Conservation (phyloP, 1,284 basidiomycete species). For the Dichomitus squalens region DNA sequence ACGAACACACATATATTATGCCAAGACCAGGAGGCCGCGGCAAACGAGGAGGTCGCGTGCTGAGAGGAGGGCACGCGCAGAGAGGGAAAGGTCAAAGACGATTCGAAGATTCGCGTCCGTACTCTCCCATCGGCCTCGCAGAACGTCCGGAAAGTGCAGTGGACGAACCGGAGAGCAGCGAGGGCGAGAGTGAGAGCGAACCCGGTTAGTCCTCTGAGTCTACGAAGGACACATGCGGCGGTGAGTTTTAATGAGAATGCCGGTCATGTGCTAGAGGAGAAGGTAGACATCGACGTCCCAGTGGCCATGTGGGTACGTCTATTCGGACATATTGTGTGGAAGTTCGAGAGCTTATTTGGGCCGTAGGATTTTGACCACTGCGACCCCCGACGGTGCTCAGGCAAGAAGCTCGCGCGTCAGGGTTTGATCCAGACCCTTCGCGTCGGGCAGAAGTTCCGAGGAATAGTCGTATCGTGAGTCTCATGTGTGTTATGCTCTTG, state of each 20-base stretch:
- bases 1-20: slow-evolving; percentile 3
- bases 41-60: slow-evolving; percentile 16
- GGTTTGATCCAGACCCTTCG: slow-evolving; percentile 85
- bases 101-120: slow-evolving; percentile 37
- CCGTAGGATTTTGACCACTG: slow-evolving; percentile 94
- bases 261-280: slow-evolving; percentile 15
- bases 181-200: slow-evolving; percentile 10
- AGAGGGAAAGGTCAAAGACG: slow-evolving; percentile 20
- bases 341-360: neutral
- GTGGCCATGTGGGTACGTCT: slow-evolving; percentile 88
- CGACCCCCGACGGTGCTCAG: slow-evolving; percentile 92
- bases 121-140: slow-evolving; percentile 34
- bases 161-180: slow-evolving; percentile 8
- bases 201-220: slow-evolving; percentile 11
- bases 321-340: neutral
- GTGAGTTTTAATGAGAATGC: neutral
- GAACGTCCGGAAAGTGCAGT: slow-evolving; percentile 24
- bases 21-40: slow-evolving; percentile 12
- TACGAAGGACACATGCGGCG: neutral
- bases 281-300: slow-evolving; percentile 56
- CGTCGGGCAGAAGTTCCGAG: slow-evolving; percentile 87
- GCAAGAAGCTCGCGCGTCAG: slow-evolving; percentile 89
- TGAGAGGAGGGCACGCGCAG: slow-evolving; percentile 20
- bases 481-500: neutral
- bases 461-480: slow-evolving; percentile 87